Percentiles rank a stretch among this genome's conserved stretches.
These are phyloP conservation scores for Solanum commersonii DNA, from an alignment of 257 asterid genomes.

Conservation along the genomic window DNA sequence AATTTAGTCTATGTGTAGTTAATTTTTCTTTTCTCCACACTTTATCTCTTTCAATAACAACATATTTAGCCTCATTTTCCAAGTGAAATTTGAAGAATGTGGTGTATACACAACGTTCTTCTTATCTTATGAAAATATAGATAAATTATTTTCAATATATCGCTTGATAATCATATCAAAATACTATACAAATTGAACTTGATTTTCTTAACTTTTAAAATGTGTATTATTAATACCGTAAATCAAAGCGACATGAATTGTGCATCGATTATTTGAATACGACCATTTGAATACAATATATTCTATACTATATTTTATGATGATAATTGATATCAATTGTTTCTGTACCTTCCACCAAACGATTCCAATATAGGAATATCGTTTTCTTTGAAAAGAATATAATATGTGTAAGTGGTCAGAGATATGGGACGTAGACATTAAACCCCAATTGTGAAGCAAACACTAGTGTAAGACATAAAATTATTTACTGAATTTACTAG, in stretches of 20 bases:
- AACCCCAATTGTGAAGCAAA: background rate
- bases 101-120: too few species aligned
- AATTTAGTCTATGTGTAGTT: background rate
- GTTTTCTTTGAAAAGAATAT: background rate
- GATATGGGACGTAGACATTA: background rate
- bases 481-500: too few species aligned
- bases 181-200: background rate
- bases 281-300: background rate
- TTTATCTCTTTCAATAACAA: background rate
- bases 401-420: background rate
- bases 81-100: background rate
- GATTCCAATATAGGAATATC: background rate
- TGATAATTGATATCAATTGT: background rate
- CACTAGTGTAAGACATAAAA: too few species aligned
- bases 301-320: background rate
- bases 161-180: accelerated
- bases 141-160: accelerated
- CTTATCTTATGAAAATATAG: too few species aligned
- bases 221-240: background rate
- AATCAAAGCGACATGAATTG: background rate
- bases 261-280: background rate
- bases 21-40: background rate
- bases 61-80: too few species aligned
- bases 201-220: background rate
- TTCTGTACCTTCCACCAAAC: background rate